Evolutionary conservation across 441 rosid genomes (phyloP), one percentile per base, ranked within the genome.

Genomic region (Melastoma candidum): DNA sequence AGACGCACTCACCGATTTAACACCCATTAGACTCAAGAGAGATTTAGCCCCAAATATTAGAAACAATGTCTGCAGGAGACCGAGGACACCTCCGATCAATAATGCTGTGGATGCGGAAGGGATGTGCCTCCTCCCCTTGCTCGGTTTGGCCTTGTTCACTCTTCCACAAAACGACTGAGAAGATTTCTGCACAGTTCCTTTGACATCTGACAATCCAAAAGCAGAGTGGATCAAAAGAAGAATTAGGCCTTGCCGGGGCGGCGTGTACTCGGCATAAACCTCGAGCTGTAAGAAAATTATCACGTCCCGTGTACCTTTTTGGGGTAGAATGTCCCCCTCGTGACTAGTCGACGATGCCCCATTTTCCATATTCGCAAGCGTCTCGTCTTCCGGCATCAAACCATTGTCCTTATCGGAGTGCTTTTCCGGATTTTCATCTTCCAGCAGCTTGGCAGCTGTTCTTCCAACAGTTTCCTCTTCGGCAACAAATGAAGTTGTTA

Each of bases 41-140:
- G 53, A 4, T 58, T 76, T 79, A 0, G 87, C 80, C 10, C 77
- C 78, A 12, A 79, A 75, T 12, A 77, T 57, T 43, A 84, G 83
- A 54, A 77, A 36, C 46, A 79, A 53, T 46, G 84, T 72, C 66
- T 84, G 92, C 11, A 75, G 43, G 49, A 84, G 67, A 12, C 92
- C 92, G n/a, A 84, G 74, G 47, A 77, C 64, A 10, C 66, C 57
- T 11, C 87, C 92, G 2, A 79, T 65, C 29, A 75, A 53, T 57
- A 84, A 60, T 24, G 92, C 82, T n/a, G 92, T 84, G 47, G 92
- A 84, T 49, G 87, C 92, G 2, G 92, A 78, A 48, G 84, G 81
- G 49, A 81, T 81, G 13, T 68, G 62, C 46, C 75, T 58, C 63
- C 63, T 92, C 66, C 56, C 67, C 49, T 70, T 80, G 2, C 25